Evolutionary conservation across 768 basidiomycete genomes (phyloP).

Genomic region (Amanita exitialis): DNA sequence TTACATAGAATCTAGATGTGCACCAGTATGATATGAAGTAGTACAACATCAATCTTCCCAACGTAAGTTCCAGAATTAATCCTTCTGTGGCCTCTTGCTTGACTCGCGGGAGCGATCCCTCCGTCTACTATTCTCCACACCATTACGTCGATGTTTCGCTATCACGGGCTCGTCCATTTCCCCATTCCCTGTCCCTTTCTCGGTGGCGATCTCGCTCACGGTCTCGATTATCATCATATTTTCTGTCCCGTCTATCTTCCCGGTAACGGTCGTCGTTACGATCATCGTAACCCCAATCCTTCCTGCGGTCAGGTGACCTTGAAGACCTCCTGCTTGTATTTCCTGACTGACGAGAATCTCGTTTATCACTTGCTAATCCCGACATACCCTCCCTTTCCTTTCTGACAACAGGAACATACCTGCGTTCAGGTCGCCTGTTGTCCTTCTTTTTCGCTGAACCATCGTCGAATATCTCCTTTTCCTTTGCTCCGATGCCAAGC

Average conservation of each 20-base stretch:
- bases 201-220: constrained; percentile 12
- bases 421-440: constrained; percentile 48
- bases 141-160: constrained; percentile 22
- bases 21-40: background rate
- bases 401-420: constrained; percentile 79
- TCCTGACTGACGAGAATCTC: constrained; percentile 27
- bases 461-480: constrained; percentile 63
- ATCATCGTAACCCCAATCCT: constrained; percentile 20
- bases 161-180: constrained; percentile 20
- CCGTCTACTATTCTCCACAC: constrained; percentile 13
- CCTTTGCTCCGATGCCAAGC: constrained; percentile 91
- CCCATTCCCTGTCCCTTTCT: constrained; percentile 12
- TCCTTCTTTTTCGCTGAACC: constrained; percentile 43
- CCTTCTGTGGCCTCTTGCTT: background rate
- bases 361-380: constrained; percentile 15
- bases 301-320: constrained; percentile 35
- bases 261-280: constrained; percentile 11
- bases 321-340: constrained; percentile 39
- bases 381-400: constrained; percentile 38
- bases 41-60: background rate
- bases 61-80: background rate
- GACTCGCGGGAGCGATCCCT: constrained; percentile 7
- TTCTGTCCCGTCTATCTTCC: constrained; percentile 11
- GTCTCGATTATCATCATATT: constrained; percentile 8
- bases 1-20: background rate